Conservation (phyloP, 495 filamentous ascomycete genomes). For the Rhizodiscina lignyota region DNA sequence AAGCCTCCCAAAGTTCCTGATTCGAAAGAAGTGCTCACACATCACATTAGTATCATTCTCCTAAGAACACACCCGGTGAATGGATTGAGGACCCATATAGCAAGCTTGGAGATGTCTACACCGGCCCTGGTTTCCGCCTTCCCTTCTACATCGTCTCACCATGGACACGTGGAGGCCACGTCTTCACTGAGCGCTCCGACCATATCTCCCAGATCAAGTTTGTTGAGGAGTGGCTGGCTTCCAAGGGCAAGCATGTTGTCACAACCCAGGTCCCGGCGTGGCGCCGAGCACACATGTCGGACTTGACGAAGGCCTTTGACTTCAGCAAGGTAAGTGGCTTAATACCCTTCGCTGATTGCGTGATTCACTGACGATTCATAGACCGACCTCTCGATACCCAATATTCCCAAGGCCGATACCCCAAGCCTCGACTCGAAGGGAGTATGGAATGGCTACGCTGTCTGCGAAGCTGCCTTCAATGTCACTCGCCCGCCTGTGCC, state of each 20-base stretch:
- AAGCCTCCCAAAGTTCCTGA: no score
- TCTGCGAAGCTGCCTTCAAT: slow-evolving; percentile 25
- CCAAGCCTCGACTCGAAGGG: slow-evolving; percentile 21
- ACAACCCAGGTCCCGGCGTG: slow-evolving; percentile 34
- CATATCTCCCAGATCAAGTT: slow-evolving; percentile 42
- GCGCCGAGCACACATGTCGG: slow-evolving; percentile 38
- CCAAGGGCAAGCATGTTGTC: slow-evolving; percentile 30
- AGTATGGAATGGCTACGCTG: slow-evolving; percentile 25
- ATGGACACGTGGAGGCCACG: slow-evolving; percentile 36
- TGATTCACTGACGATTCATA: not conserved
- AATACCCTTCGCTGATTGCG: not conserved
- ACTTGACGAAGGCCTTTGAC: slow-evolving; percentile 35
- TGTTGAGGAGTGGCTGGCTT: slow-evolving; percentile 33
- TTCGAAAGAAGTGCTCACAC: no score
- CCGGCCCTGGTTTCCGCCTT: slow-evolving; percentile 35
- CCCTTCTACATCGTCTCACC: slow-evolving; percentile 40
- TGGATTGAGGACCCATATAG: slow-evolving; percentile 37
- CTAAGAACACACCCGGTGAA: slow-evolving; percentile 31
- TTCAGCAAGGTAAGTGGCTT: slow-evolving; percentile 19
- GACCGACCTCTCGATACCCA: slow-evolving; percentile 30
- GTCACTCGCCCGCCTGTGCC: slow-evolving; percentile 27
- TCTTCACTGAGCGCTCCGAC: slow-evolving; percentile 38
- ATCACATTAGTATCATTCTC: slow-evolving; percentile 36
- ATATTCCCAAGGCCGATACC: slow-evolving; percentile 24
- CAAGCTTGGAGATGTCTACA: slow-evolving; percentile 29